A percentile compares a stretch with the other conserved stretches of the same genome.
Evolutionary conservation across 2,329 filamentous ascomycete species (phyloP).

Genomic region (Ceratocystis diversiconidia): DNA sequence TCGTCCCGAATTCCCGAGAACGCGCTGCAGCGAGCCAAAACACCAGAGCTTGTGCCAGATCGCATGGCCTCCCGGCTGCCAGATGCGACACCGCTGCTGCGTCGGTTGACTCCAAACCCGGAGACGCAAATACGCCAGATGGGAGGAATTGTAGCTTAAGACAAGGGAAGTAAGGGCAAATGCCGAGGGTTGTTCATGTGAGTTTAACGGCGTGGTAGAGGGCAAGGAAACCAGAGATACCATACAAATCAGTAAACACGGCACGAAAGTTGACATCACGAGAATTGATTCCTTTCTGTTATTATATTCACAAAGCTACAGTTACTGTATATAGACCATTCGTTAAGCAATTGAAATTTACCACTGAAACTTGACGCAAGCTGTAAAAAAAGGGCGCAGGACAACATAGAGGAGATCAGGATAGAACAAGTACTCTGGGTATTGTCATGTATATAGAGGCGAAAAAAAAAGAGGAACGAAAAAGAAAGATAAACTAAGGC

Average conservation of each 20-base stretch:
- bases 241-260: not conserved
- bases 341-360: conserved; percentile 8
- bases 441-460: not conserved
- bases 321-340: conserved; percentile 4
- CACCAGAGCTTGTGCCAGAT: conserved; percentile 47
- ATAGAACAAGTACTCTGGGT: not conserved
- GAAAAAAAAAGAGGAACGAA: conserved; percentile 11
- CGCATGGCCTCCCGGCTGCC: conserved; percentile 44
- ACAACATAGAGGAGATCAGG: not conserved
- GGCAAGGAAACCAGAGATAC: not conserved
- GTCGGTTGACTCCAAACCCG: conserved; percentile 35
- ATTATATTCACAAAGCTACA: not conserved
- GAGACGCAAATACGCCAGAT: conserved; percentile 29
- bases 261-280: not conserved
- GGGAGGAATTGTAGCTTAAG: conserved; percentile 22
- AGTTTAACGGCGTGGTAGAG: not conserved
- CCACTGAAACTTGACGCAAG: not conserved
- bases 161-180: not conserved
- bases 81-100: conserved; percentile 31
- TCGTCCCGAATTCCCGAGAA: conserved; percentile 16
- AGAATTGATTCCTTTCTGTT: not conserved
- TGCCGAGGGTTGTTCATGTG: not conserved
- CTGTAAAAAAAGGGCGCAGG: not conserved
- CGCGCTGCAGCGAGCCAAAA: conserved; percentile 40
- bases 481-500: conserved; percentile 5